Evolutionary conservation across 2,329 filamentous ascomycete species (phyloP), one percentile per base, ranked within the genome.

Genomic region (Monosporascus sp.): DNA sequence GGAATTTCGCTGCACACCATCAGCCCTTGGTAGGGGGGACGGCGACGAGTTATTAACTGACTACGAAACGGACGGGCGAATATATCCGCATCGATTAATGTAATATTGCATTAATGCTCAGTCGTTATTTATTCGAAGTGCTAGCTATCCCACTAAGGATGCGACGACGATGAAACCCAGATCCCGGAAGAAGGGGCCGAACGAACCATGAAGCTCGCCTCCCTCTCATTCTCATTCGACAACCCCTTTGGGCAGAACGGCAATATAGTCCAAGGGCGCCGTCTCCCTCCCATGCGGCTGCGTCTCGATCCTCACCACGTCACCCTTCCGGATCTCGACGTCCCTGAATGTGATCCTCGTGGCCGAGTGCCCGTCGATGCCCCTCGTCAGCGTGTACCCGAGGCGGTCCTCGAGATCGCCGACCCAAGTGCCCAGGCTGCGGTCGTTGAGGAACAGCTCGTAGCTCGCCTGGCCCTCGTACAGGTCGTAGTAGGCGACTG

Each of bases 201-300:
- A 31, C 9, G 4, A 31, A 11, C 1, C 27, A 11, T 9, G 27
- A 31, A 31, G 27, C 27, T 34, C 31, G 11, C 27, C 27, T 1
- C 1, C 31, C 31, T 34, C 9, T 34, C 11, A n/a, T 22, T 8
- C 16, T 49, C 70, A 86, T 65, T 86, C 83, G 16, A 83, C 71
- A 24, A 82, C 66, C 0, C 82, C 83, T 3, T 67, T 61, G 0
- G 85, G 85, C 54, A 89, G 64, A 48, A 90, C 69, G 4, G 78
- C 77, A 43, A 89, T 68, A 66, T 89, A 89, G 69, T 90, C 86
- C 56, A 90, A 51, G 5, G 86, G 83, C 50, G 86, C 86, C 11
- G 76, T 76, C 70, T 89, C 86, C 26, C 73, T 70, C 0, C 85
- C 84, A 66, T 86, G 73, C 0, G 85, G 77, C 31, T 61, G 71